A percentile compares a stretch with the other conserved stretches of the same genome.
Conservation (phyloP, 1,284 basidiomycete genomes). For the Papiliotrema fonsecae region DNA sequence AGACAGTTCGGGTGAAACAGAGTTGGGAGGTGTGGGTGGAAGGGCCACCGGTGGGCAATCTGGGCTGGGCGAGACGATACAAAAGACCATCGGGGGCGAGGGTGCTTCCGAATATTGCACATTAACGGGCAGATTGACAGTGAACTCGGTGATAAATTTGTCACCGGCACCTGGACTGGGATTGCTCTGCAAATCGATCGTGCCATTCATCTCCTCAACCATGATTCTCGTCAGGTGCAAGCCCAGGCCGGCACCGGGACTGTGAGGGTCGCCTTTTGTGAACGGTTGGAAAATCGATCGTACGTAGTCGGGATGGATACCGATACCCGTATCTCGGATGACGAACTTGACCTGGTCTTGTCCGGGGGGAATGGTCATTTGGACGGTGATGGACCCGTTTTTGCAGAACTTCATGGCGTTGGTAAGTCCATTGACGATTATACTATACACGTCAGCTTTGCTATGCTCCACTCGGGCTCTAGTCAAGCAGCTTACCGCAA, state of each 20-base stretch:
- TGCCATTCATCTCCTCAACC: constrained; percentile 24
- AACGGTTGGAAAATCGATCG: constrained; percentile 25
- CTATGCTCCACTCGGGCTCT: constrained; percentile 3
- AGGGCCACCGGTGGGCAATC: too few relatives aligned
- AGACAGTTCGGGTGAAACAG: too few relatives aligned
- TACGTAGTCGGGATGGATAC: constrained; percentile 18
- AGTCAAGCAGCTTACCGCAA: too few relatives aligned
- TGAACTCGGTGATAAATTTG: too few relatives aligned
- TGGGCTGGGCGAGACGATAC: too few relatives aligned
- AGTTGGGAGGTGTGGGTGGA: too few relatives aligned
- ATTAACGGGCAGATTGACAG: too few relatives aligned
- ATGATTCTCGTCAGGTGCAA: constrained; percentile 25
- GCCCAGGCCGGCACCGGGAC: constrained; percentile 28
- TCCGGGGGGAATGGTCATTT: constrained; percentile 5
- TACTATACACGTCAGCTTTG: constrained; percentile 19
- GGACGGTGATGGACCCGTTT: constrained; percentile 23
- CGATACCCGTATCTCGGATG: constrained; percentile 22
- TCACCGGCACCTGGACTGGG: too few relatives aligned
- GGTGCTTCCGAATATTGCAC: too few relatives aligned
- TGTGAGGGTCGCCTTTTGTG: constrained; percentile 22
- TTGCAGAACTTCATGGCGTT: constrained; percentile 48
- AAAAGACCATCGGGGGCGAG: too few relatives aligned
- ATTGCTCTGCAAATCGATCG: constrained; percentile 4
- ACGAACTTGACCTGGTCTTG: constrained; percentile 5
- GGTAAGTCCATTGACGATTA: constrained; percentile 44